phyloP scores from a whole-genome alignment of 2,329 filamentous ascomycete genomes.

The Venturia aucupariae region DNA sequence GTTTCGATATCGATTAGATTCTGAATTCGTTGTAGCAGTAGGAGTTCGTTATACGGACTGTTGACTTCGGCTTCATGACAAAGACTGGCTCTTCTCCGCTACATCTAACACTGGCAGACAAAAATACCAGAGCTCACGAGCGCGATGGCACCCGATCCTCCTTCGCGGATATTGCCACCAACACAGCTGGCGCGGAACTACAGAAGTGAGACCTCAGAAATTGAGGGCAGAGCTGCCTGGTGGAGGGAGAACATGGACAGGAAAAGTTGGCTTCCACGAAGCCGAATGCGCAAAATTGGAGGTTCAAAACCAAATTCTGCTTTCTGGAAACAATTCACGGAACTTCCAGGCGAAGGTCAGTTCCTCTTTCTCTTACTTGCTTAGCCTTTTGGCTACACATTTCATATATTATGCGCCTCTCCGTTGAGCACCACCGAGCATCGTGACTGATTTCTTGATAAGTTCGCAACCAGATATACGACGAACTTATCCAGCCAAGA shows the following conservation, averaged over 20 bases:
- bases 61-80: too few relatives aligned
- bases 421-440: not conserved
- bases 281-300: not conserved
- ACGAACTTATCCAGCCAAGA: not conserved
- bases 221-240: not conserved
- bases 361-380: not conserved
- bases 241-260: not conserved
- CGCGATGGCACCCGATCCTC: not conserved
- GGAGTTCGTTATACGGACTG: not conserved
- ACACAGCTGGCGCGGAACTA: not conserved
- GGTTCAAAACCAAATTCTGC: not conserved
- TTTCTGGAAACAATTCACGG: not conserved
- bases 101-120: not conserved
- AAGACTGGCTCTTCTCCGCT: too few relatives aligned
- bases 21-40: not conserved
- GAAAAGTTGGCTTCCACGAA: not conserved
- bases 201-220: not conserved
- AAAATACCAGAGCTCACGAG: too few relatives aligned
- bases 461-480: constrained; percentile 10
- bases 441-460: not conserved
- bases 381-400: not conserved
- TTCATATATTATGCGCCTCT: not conserved
- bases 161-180: not conserved
- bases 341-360: not conserved
- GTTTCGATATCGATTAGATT: not conserved